Evolutionary conservation across 2,329 filamentous ascomycete species (phyloP).

Genomic region (Fusarium udum): DNA sequence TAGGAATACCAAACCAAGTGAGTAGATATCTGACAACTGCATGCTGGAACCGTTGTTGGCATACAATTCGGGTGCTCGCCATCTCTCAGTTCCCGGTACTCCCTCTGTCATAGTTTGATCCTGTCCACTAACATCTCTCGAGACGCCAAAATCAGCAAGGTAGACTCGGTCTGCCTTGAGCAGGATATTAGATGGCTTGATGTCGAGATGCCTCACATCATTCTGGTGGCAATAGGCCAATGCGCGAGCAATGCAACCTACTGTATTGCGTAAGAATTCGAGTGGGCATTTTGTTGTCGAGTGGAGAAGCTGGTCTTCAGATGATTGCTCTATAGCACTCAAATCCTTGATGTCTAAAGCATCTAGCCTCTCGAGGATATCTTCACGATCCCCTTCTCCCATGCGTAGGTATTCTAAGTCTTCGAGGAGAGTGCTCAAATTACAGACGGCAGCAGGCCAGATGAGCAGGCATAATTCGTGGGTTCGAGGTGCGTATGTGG

Average conservation of each 20-base stretch:
- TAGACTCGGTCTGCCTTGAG: conserved; percentile 57
- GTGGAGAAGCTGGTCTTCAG: conserved; percentile 33
- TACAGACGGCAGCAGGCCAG: conserved; percentile 59
- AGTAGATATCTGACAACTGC: conserved; percentile 59
- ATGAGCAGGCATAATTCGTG: conserved; percentile 57
- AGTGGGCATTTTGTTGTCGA: conserved; percentile 48
- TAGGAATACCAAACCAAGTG: conserved; percentile 57
- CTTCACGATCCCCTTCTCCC: conserved; percentile 52
- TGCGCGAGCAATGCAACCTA: conserved; percentile 57
- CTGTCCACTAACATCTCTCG: conserved; percentile 56
- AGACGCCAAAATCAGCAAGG: conserved; percentile 60
- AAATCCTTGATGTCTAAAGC: conserved; percentile 52
- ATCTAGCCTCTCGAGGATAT: conserved; percentile 51
- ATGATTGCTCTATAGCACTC: conserved; percentile 47
- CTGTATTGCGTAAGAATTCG: conserved; percentile 53
- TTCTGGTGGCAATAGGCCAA: conserved; percentile 54
- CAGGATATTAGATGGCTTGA: conserved; percentile 60
- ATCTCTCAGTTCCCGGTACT: conserved; percentile 54
- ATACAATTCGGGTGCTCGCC: conserved; percentile 57
- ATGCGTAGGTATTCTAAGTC: conserved; percentile 55
- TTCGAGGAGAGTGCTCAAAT: conserved; percentile 53
- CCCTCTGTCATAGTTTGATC: conserved; percentile 57
- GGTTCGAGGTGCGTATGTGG: conserved; percentile 54
- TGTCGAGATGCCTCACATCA: conserved; percentile 57
- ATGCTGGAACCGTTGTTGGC: conserved; percentile 52